Base-by-base conservation (phyloP, 495 filamentous ascomycete genomes). In the Aspergillus leporis region DNA sequence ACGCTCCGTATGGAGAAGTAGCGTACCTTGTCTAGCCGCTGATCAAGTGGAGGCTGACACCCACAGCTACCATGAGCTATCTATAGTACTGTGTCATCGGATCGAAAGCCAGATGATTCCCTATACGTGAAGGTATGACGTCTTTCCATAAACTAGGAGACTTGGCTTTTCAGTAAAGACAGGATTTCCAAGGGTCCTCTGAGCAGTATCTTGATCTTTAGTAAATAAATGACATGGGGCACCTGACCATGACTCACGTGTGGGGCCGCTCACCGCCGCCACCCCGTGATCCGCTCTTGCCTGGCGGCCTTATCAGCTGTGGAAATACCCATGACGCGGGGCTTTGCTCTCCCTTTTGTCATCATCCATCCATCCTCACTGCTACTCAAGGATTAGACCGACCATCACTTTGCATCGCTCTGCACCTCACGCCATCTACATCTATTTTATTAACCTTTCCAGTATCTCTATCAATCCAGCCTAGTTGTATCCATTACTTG, bases 251-350 rank as follows among this genome's bases (percentile, higher is more conserved):
- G 63, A 66, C 66, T 64, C 61, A 68, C 61, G 63, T 68, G 60
- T 61, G 61, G 66, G 57, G 61, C 34, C 14, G 38, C 53, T 74
- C 68, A 73, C 74, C 73, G 73, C 72, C 73, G 66, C 60, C 51
- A 25, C 63, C 67, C 64, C 66, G 70, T 73, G 70, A 73, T 73
- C 57, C 59, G 36, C 36, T 16, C 51, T 32, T 50, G 43, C 52
- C 45, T 46, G 55, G 60, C 41, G 55, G 51, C 55, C 65, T 67
- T 67, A 66, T 66, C 63, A 65, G 61, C 47, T 46, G 50, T 40
- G 22, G 51, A 45, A 43, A 38, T 59, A 60, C 56, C 6, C 61
- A 67, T 67, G 66, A 70, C 67, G 67, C 67, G 68, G 68, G 68
- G 68, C 63, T 64, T 61, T 36, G 52, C 38, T 63, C 60, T 49